These are phyloP conservation scores for Spergularia bocconei DNA, from an alignment of 148 eudicot species.

Conservation along the genomic window DNA sequence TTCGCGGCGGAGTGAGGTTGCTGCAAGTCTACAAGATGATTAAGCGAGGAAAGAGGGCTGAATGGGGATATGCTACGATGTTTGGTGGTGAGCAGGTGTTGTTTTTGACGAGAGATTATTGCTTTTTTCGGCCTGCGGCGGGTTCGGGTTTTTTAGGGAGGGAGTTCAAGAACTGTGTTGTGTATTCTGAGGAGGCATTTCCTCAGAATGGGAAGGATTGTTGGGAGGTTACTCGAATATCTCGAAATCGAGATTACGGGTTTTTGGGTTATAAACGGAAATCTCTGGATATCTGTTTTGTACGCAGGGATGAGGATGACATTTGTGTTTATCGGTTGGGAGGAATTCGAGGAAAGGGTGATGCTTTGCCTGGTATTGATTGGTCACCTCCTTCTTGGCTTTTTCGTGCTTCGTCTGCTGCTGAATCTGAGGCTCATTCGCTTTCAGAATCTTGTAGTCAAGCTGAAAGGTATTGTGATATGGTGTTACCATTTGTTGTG, in stretches of 20 bases:
- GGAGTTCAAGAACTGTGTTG: conserved; percentile 6
- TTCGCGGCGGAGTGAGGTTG: neutral
- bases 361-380: neutral
- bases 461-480: neutral
- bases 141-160: neutral
- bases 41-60: neutral
- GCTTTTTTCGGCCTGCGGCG: neutral
- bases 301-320: too few species aligned
- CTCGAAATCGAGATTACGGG: too few species aligned
- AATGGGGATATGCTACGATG: neutral
- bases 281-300: too few species aligned
- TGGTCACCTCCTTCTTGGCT: conserved; percentile 8
- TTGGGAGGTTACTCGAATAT: neutral
- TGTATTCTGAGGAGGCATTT: conserved; percentile 6
- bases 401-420: neutral
- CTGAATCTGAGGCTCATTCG: neutral
- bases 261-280: too few species aligned
- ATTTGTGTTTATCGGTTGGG: neutral
- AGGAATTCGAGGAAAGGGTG: neutral
- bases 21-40: neutral
- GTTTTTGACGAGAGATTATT: neutral
- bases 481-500: neutral
- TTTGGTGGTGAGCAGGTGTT: neutral
- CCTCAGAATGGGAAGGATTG: conserved; percentile 10
- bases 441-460: neutral